Base-by-base conservation (phyloP, 2,329 filamentous ascomycete genomes). In the Diaporthe capsici region DNA sequence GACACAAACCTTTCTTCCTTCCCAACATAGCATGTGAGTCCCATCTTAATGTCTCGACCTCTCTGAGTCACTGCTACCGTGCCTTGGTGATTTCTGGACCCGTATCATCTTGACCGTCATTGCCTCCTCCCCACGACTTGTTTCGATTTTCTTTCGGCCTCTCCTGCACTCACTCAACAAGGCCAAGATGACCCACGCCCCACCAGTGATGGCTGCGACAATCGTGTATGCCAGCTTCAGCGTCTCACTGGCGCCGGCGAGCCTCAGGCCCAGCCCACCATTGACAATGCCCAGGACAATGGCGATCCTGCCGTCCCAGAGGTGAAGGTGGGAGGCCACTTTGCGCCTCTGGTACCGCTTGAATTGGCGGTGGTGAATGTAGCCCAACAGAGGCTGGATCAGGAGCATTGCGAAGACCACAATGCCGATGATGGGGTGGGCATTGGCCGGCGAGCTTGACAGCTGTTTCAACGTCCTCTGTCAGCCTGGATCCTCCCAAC, bases 341-440 rank as follows among this genome's bases (percentile, higher is more conserved):
- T 85, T 85, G 42, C 86, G 86, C 9, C 81, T 81, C 39, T 79
- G 76, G 4, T 84, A 77, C 28, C 78, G 78, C 77, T 85, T 85
- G 81, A 85, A 88, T 22, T 80, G 78, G 0, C 77, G 60, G 77
- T 89, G 87, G 77, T 89, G 87, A 5, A 85, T 58, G 55, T 81
- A 78, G 3, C 87, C 87, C 2, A 87, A 79, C 3, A 85, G 22
- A 0, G 87, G 86, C 80, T 88, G 86, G 60, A 86, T 74, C 77
- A 85, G 75, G 7, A 88, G 80, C 1, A 82, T 72, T 15, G 76
- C 82, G 10, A 89, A 82, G 4, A 86, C 79, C 5, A 87, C 80
- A 68, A 88, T 80, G 42, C 87, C 87, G 76, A 89, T 85, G 77
- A 88, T 86, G 47, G 86, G 86, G 77, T 89, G 87, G 60, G 82